A percentile compares a stretch with the other conserved stretches of the same genome.
Conservation (phyloP, 148 eudicot species). For the Diospyros lotus region DNA sequence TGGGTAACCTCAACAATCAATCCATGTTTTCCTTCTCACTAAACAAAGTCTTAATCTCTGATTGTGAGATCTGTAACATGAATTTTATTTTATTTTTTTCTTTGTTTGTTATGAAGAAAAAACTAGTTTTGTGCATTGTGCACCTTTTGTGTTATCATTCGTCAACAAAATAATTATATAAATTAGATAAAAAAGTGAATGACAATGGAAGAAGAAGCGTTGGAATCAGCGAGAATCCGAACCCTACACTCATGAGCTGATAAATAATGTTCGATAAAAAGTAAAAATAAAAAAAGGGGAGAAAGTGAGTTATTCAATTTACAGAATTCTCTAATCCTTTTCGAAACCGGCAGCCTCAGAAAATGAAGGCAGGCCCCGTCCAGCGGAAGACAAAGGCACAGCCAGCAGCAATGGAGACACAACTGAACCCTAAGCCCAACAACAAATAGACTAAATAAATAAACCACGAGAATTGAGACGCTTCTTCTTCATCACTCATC, state of each 20-base stretch:
- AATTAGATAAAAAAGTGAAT: too few relatives aligned
- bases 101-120: too few relatives aligned
- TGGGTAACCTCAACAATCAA: too few relatives aligned
- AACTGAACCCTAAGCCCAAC: slow-evolving; percentile 5
- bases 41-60: too few relatives aligned
- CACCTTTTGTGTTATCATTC: too few relatives aligned
- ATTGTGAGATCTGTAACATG: too few relatives aligned
- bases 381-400: slow-evolving; percentile 1
- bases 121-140: too few relatives aligned
- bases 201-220: too few relatives aligned
- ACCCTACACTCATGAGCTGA: not conserved
- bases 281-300: not conserved
- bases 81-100: too few relatives aligned
- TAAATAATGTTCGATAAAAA: slow-evolving; percentile 3
- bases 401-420: slow-evolving; percentile 1
- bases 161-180: too few relatives aligned
- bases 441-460: not conserved
- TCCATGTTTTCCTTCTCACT: too few relatives aligned
- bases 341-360: slow-evolving; percentile 14
- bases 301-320: slow-evolving; percentile 7
- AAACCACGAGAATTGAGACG: not conserved
- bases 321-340: slow-evolving; percentile 15
- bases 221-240: too few relatives aligned
- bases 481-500: not conserved
- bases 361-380: slow-evolving; percentile 10